Base-by-base conservation (phyloP, 306 rosid species). In the Pyrus pyrifolia region DNA sequence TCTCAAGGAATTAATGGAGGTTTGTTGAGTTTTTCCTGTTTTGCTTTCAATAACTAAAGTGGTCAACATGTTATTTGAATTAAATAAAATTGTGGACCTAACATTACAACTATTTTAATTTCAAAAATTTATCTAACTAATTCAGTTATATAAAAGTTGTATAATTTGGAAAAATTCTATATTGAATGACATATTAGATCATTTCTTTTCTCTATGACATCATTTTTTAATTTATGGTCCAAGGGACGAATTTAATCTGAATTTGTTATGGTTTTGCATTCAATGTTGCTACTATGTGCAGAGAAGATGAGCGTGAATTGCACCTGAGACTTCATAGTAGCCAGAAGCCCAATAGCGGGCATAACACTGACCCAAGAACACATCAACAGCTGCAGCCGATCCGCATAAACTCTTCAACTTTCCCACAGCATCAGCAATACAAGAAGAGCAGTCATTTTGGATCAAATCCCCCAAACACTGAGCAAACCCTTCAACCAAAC, bases 261-360 rank as follows among this genome's bases (percentile, higher is more conserved):
- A 30, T 30, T 18, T 63, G 40, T 63, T 29, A 14, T 63, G n/a
- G 42, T 63, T 17, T 22, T 63, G 9, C 6, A 17, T 63, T 63
- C 21, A 7, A 30, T 63, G n/a, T 31, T 63, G 11, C 42, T 6
- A 27, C 18, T 61, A 61, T 25, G 30, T 23, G 65, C 65, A 60
- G 68, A 3, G 57, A 61, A 57, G 55, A 53, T 21, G 58, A 66
- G 53, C 49, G 3, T n/a, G 46, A 70, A 76, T 31, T 45, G 27
- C n/a, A 95, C 98, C 98, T 80, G 88, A 60, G 78, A 78, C 80
- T 63, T 85, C 87, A 67, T 90, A 90, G 87, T 90, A 95, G 49
- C 98, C 98, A 66, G 95, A 95, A 1, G 93, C 97, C 96, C 96
- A 89, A 62, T 92, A 95, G n/a, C 88, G 81, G 51, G 96, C 97